Conservation (phyloP, 164 flowering plant species). For the Macadamia tetraphylla region DNA sequence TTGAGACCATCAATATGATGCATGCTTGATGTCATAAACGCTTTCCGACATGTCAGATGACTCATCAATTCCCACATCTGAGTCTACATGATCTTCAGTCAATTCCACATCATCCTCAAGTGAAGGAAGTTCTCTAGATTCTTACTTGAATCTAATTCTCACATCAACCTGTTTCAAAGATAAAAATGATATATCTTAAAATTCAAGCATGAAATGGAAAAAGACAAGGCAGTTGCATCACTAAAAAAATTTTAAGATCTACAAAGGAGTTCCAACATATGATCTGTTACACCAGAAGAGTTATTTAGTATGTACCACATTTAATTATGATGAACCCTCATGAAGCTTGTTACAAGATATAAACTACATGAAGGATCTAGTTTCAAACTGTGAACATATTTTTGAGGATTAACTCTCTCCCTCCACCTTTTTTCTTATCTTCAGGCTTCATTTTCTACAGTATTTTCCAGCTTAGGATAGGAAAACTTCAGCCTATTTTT, state of each 20-base stretch:
- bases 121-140: slow-evolving; percentile 42
- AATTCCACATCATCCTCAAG: slow-evolving; percentile 48
- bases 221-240: not conserved
- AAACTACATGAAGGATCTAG: too few species aligned
- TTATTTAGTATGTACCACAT: too few species aligned
- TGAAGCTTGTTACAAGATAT: too few species aligned
- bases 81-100: slow-evolving; percentile 61
- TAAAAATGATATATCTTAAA: slow-evolving; percentile 1
- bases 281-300: too few species aligned
- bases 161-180: slow-evolving; percentile 42
- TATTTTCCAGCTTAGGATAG: too few species aligned
- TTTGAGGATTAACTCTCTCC: too few species aligned
- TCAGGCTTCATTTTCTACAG: too few species aligned
- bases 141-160: slow-evolving; percentile 56
- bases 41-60: slow-evolving; percentile 84
- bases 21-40: slow-evolving; percentile 49
- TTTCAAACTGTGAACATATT: too few species aligned
- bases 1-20: slow-evolving; percentile 68
- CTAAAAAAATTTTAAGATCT: not conserved
- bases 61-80: slow-evolving; percentile 64
- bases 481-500: too few species aligned
- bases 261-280: not conserved
- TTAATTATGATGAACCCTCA: too few species aligned
- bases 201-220: not conserved
- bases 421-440: not conserved